phyloP scores from a whole-genome alignment of 1,284 basidiomycete genomes.

The Pyrrhoderma noxium region DNA sequence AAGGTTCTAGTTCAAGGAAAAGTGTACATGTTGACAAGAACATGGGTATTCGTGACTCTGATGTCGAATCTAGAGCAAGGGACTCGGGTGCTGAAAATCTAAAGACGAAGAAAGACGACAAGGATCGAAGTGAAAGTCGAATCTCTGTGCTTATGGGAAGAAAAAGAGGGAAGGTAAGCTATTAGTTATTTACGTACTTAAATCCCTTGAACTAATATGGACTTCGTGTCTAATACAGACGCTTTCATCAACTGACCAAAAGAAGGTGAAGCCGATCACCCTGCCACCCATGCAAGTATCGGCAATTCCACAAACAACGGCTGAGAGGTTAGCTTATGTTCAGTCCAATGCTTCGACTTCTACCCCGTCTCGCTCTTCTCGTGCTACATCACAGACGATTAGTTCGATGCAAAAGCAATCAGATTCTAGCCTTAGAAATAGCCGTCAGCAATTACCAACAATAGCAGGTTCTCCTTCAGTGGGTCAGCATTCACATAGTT shows the following conservation, averaged over 20 bases:
- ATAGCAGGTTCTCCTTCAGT: slow-evolving; percentile 89
- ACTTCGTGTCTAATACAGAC: slow-evolving; percentile 44
- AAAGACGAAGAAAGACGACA: slow-evolving; percentile 67
- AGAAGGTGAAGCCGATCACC: slow-evolving; percentile 57
- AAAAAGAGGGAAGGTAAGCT: slow-evolving; percentile 83
- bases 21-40: slow-evolving; percentile 71
- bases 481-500: slow-evolving; percentile 39
- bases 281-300: slow-evolving; percentile 86
- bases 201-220: slow-evolving; percentile 5
- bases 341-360: slow-evolving; percentile 47
- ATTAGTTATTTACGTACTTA: slow-evolving; percentile 10
- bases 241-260: slow-evolving; percentile 74
- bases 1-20: slow-evolving; percentile 73
- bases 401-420: slow-evolving; percentile 79
- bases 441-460: slow-evolving; percentile 70
- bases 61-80: slow-evolving; percentile 37
- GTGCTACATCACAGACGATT: slow-evolving; percentile 64
- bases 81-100: slow-evolving; percentile 41
- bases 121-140: slow-evolving; percentile 77
- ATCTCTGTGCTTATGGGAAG: slow-evolving; percentile 84
- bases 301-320: slow-evolving; percentile 70
- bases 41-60: slow-evolving; percentile 34
- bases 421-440: slow-evolving; percentile 62
- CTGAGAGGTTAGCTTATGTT: slow-evolving; percentile 71
- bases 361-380: slow-evolving; percentile 37